Percentiles rank a stretch among this genome's conserved stretches.
phyloP scores from a whole-genome alignment of 1,284 basidiomycete species.

The Sanghuangporus sanghuang region DNA sequence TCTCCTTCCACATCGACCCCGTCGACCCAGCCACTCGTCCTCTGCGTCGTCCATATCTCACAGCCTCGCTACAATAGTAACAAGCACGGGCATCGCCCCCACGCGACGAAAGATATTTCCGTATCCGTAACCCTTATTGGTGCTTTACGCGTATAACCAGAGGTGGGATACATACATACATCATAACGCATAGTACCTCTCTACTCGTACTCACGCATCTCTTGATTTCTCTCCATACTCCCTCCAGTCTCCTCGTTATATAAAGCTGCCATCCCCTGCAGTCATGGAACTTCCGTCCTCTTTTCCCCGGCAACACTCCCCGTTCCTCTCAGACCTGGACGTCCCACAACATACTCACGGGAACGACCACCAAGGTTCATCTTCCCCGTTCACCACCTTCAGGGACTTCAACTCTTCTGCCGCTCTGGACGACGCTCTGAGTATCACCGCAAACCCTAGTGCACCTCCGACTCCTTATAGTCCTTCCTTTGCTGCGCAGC shows the following conservation, averaged over 20 bases:
- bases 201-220: background rate
- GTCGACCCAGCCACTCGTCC: background rate
- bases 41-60: background rate
- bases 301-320: background rate
- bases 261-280: background rate
- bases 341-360: background rate
- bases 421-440: background rate
- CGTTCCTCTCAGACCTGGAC: background rate
- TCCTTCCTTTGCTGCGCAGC: slow-evolving; percentile 15
- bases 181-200: background rate
- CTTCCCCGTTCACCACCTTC: slow-evolving; percentile 15
- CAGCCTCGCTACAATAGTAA: background rate
- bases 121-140: background rate
- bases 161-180: background rate
- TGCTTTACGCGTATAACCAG: background rate
- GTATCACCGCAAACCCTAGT: slow-evolving; percentile 4
- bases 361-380: slow-evolving; percentile 2
- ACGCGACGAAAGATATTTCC: background rate
- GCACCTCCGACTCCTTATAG: slow-evolving; percentile 15
- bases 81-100: background rate
- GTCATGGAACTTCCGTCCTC: background rate
- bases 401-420: slow-evolving; percentile 16
- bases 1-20: background rate
- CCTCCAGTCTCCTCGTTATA: background rate
- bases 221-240: background rate